These are phyloP conservation scores for Cordia subcordata DNA, from an alignment of 257 asterid species.

Conservation along the genomic window DNA sequence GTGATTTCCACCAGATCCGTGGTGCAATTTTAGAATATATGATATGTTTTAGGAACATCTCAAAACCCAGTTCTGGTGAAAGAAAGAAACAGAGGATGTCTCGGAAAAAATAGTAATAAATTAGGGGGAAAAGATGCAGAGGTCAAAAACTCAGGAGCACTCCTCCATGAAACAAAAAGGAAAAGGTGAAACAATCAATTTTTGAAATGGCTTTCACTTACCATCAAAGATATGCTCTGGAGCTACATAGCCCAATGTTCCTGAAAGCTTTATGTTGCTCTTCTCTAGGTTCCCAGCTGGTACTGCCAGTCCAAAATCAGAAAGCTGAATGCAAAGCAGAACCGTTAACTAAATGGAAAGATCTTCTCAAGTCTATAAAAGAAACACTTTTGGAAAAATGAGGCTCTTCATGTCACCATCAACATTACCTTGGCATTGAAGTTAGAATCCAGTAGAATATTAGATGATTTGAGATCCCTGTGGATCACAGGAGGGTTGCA, in stretches of 20 bases:
- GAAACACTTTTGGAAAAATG: background rate
- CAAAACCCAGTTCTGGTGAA: no score
- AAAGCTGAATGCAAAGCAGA: conserved; percentile 50
- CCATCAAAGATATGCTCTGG: conserved; percentile 8
- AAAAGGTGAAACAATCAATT: background rate
- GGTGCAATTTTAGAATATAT: no score
- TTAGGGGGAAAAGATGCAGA: no score
- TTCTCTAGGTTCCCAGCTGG: conserved; percentile 54
- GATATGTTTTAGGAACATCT: no score
- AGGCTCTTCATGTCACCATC: conserved; percentile 1
- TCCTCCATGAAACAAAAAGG: no score
- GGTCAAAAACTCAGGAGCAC: no score
- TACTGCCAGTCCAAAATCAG: conserved; percentile 88
- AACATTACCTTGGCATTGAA: conserved; percentile 73
- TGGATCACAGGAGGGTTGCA: conserved; percentile 89
- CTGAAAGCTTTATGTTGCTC: conserved; percentile 63
- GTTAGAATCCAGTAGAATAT: conserved; percentile 76
- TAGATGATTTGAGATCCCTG: conserved; percentile 82
- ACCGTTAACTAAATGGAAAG: conserved; percentile 6
- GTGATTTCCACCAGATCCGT: no score
- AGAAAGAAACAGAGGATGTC: no score
- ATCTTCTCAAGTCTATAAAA: background rate
- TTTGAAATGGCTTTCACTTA: background rate
- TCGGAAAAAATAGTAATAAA: no score
- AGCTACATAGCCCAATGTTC: conserved; percentile 57